Evolutionary conservation across 129 eudicot species (phyloP), one percentile per base, ranked within the genome.

Genomic region (Helianthus tuberosus): DNA sequence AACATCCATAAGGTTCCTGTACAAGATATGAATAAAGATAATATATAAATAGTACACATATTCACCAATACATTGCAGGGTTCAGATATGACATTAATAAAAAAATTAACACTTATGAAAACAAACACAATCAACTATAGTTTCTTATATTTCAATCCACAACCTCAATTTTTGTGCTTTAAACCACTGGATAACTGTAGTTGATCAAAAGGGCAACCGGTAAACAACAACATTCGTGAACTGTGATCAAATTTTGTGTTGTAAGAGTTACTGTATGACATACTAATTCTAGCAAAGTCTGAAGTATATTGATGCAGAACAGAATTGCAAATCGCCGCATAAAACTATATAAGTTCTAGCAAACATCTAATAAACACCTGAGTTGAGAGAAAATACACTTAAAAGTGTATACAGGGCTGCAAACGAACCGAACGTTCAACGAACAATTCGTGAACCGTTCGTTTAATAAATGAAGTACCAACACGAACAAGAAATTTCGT

Each of bases 1-100:
- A 69, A 93, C 98, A 88, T 90, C 96, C 7, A 91, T 75, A 72
- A 88, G 86, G 65, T 88, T 88, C 86, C 98, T 93, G 89, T 74
- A 74, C 27, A 44, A 65, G 66, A 25, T 47, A 41, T 35, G 15
- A 53, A 14, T 54, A 27, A 9, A 51, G 35, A 29, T 29, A 29
- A 29, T 29, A 29, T 29, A 29, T 6, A 41, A 41, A 41, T 41
- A 41, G 46, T 41, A 41, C 2, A 11, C 2, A 9, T 41, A 41
- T 41, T 41, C 10, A 6, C 9, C 46, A 41, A 41, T 41, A 6
- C 78, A 63, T 63, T 54, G 10, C 65, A 57, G 67, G 27, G 54
- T 35, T 69, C 49, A 50, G 7, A 50, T 57, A 12, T 3, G 63
- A 57, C 14, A 23, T 68, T 7, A 48, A 13, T 8, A 8, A 11